Conservation (phyloP, 2,329 filamentous ascomycete species). For the Calonectria ilicicola region DNA sequence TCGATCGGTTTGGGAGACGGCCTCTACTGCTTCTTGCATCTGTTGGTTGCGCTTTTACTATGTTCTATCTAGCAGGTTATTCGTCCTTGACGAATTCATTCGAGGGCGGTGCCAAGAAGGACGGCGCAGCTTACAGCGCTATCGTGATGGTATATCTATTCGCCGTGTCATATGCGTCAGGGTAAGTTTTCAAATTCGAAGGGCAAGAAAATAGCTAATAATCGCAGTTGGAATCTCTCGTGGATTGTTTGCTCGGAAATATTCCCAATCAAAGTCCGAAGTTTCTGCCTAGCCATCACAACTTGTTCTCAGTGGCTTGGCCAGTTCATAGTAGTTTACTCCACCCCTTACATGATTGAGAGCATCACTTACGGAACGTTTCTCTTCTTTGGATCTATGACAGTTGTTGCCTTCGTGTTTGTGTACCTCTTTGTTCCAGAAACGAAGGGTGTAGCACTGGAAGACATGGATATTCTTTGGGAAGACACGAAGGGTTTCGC, state of each 20-base stretch:
- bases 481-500: constrained; percentile 20
- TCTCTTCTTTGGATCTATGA: constrained; percentile 31
- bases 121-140: constrained; percentile 25
- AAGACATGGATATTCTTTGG: constrained; percentile 44
- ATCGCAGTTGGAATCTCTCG: constrained; percentile 24
- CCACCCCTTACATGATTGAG: constrained; percentile 45
- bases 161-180: constrained; percentile 20
- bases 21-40: constrained; percentile 25
- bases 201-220: neutral
- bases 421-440: constrained; percentile 36
- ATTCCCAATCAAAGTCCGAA: constrained; percentile 44
- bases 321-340: constrained; percentile 46
- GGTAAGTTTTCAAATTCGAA: neutral
- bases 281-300: constrained; percentile 42
- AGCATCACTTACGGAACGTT: constrained; percentile 30
- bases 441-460: constrained; percentile 40
- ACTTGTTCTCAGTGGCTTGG: constrained; percentile 46
- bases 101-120: constrained; percentile 12
- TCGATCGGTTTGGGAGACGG: constrained; percentile 29
- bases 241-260: constrained; percentile 42
- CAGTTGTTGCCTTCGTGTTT: constrained; percentile 25
- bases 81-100: constrained; percentile 28
- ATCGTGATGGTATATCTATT: constrained; percentile 30
- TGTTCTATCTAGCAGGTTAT: constrained; percentile 29
- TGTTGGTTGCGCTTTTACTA: constrained; percentile 18